A percentile compares a stretch with the other conserved stretches of the same genome.
These are phyloP conservation scores for Emmonsiellopsis sp. DNA, from an alignment of 2,329 filamentous ascomycete species.

Conservation along the genomic window DNA sequence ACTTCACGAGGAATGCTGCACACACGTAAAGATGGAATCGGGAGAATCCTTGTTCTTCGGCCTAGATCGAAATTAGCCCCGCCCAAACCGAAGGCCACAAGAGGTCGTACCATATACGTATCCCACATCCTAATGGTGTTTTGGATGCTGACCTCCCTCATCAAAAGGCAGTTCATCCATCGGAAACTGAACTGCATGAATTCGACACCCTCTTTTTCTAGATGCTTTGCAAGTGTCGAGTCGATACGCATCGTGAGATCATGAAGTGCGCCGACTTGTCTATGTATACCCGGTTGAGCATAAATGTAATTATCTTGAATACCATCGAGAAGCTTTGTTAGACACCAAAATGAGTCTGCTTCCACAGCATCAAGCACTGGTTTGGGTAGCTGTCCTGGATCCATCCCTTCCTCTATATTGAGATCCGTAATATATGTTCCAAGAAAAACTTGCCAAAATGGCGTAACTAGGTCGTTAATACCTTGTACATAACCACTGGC, in stretches of 20 bases:
- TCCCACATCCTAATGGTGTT: constrained; percentile 99
- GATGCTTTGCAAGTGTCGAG: constrained; percentile 69
- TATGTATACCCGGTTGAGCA: constrained; percentile 90
- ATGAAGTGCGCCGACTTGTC: constrained; percentile 78
- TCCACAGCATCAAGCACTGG: constrained; percentile 92
- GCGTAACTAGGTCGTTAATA: constrained; percentile 95
- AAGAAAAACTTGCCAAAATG: constrained; percentile 96
- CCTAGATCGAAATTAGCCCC: constrained; percentile 43
- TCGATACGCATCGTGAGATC: constrained; percentile 91
- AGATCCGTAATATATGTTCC: constrained; percentile 90
- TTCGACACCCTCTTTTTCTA: constrained; percentile 85
- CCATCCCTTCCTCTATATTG: constrained; percentile 89
- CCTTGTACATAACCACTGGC: constrained; percentile 97
- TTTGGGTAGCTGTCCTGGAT: constrained; percentile 84
- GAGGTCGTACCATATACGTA: constrained; percentile 73
- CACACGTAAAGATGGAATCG: constrained; percentile 98
- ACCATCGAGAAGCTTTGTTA: constrained; percentile 94
- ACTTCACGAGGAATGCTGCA: constrained; percentile 94
- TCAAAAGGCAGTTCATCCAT: constrained; percentile 99
- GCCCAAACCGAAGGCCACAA: constrained; percentile 1
- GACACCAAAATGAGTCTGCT: constrained; percentile 95
- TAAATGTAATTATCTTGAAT: constrained; percentile 99
- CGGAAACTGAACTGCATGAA: constrained; percentile 99
- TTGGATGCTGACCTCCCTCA: constrained; percentile 92
- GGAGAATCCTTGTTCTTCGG: constrained; percentile 96